A percentile compares a stretch with the other conserved stretches of the same genome.
Evolutionary conservation across 108 stramenopile species (phyloP).

Genomic region (Skeletonema potamos): DNA sequence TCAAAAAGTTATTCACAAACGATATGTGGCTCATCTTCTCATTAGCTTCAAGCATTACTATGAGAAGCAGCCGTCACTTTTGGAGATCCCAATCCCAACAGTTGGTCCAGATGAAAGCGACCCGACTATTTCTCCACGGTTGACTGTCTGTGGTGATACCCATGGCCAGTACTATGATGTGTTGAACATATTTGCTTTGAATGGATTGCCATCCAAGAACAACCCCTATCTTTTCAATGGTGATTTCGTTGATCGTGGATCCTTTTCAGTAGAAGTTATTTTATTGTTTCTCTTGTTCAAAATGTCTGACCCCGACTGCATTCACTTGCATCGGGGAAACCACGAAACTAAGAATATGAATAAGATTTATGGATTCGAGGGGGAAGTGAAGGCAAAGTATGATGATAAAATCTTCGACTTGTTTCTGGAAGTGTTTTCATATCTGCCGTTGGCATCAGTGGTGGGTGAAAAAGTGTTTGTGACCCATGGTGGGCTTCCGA

Average conservation of each 20-base stretch:
- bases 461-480: conserved; percentile 92
- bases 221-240: conserved; percentile 99
- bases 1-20: conserved; percentile 94
- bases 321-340: conserved; percentile 93
- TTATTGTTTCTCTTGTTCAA: conserved; percentile 91
- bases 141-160: conserved; percentile 96
- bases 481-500: conserved; percentile 94
- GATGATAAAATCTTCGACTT: conserved; percentile 94
- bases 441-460: conserved; percentile 85
- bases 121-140: conserved; percentile 48
- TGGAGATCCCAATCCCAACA: conserved; percentile 72
- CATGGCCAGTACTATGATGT: conserved; percentile 99
- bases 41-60: conserved; percentile 69
- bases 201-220: conserved; percentile 78
- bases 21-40: conserved; percentile 85
- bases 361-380: conserved; percentile 98
- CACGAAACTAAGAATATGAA: conserved; percentile 99
- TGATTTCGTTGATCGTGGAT: conserved; percentile 98
- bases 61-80: conserved; percentile 59
- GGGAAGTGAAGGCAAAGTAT: conserved; percentile 98
- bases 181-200: conserved; percentile 95
- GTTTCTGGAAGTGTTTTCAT: conserved; percentile 93
- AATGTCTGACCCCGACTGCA: conserved; percentile 77
- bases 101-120: conserved; percentile 51
- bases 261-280: conserved; percentile 94